Evolutionary conservation across 2,329 filamentous ascomycete species (phyloP).

Genomic region (Botrytis porri): DNA sequence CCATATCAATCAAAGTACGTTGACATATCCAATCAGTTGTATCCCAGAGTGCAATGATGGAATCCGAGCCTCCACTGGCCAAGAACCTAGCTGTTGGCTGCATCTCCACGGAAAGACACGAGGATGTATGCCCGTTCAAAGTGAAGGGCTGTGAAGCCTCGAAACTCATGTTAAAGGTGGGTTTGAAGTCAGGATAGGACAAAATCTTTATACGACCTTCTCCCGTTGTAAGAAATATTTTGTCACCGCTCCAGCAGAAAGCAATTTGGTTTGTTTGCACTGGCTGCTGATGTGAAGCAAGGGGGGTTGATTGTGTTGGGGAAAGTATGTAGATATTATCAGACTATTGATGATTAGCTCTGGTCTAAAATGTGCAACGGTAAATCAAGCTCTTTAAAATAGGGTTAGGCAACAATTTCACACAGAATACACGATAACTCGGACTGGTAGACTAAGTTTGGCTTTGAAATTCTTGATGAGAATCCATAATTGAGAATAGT

Average conservation of each 20-base stretch:
- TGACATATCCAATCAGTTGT: slow-evolving; percentile 75
- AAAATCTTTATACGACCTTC: slow-evolving; percentile 70
- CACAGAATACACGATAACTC: background rate
- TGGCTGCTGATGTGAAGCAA: slow-evolving; percentile 58
- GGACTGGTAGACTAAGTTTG: background rate
- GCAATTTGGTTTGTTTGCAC: slow-evolving; percentile 69
- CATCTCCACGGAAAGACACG: slow-evolving; percentile 65
- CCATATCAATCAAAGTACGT: slow-evolving; percentile 66
- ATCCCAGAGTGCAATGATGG: slow-evolving; percentile 74
- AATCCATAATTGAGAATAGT: background rate
- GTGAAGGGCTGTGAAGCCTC: slow-evolving; percentile 51
- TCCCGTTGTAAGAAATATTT: slow-evolving; percentile 67
- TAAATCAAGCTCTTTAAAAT: too few relatives aligned
- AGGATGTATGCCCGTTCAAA: slow-evolving; percentile 70
- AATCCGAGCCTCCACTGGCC: slow-evolving; percentile 73
- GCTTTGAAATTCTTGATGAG: background rate
- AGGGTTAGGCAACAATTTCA: background rate
- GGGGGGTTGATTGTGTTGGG: slow-evolving; percentile 53
- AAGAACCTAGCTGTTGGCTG: slow-evolving; percentile 70
- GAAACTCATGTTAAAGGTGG: slow-evolving; percentile 49
- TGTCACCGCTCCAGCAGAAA: slow-evolving; percentile 71
- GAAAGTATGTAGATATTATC: slow-evolving; percentile 63
- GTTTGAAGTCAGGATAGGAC: slow-evolving; percentile 62
- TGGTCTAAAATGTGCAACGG: background rate
- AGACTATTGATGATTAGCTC: slow-evolving; percentile 43